Evolutionary conservation across 768 basidiomycete species (phyloP).

Genomic region (Trametes elegans): DNA sequence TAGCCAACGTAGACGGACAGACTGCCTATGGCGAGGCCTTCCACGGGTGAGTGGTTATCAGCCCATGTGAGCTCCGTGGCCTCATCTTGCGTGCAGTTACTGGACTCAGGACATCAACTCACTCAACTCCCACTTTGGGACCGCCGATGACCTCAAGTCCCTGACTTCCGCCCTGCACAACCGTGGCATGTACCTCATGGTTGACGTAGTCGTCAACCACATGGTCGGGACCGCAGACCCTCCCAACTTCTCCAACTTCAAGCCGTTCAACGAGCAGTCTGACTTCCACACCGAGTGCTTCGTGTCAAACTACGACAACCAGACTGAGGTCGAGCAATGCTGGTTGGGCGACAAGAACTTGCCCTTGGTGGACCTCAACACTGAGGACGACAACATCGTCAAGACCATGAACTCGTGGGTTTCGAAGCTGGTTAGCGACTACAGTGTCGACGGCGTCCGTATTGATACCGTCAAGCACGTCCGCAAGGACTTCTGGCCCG

Average conservation of each 20-base stretch:
- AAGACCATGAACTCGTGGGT: slow-evolving; percentile 48
- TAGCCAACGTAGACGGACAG: slow-evolving; percentile 45
- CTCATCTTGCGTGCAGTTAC: slow-evolving; percentile 33
- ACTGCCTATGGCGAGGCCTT: slow-evolving; percentile 55
- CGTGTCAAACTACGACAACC: slow-evolving; percentile 42
- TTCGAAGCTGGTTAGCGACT: slow-evolving; percentile 42
- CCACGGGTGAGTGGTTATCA: slow-evolving; percentile 50
- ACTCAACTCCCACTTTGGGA: slow-evolving; percentile 55
- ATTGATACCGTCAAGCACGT: slow-evolving; percentile 63
- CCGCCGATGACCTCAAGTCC: slow-evolving; percentile 46
- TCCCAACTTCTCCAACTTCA: slow-evolving; percentile 22
- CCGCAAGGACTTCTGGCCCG: slow-evolving; percentile 52
- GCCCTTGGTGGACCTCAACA: slow-evolving; percentile 59
- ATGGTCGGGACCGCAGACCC: slow-evolving; percentile 39
- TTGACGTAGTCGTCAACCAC: slow-evolving; percentile 65
- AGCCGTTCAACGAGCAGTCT: slow-evolving; percentile 35
- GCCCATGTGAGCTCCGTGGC: too few relatives aligned
- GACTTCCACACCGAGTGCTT: slow-evolving; percentile 42
- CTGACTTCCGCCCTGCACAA: slow-evolving; percentile 46
- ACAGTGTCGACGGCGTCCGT: slow-evolving; percentile 52
- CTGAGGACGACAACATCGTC: slow-evolving; percentile 46
- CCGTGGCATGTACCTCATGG: slow-evolving; percentile 58
- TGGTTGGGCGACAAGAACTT: slow-evolving; percentile 56
- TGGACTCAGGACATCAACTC: slow-evolving; percentile 48
- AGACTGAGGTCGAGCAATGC: slow-evolving; percentile 52